Evolutionary conservation across 225 moss, liverwort and hornwort genomes (phyloP).

Genomic region (Bryoerythrophyllum caledonicum): DNA sequence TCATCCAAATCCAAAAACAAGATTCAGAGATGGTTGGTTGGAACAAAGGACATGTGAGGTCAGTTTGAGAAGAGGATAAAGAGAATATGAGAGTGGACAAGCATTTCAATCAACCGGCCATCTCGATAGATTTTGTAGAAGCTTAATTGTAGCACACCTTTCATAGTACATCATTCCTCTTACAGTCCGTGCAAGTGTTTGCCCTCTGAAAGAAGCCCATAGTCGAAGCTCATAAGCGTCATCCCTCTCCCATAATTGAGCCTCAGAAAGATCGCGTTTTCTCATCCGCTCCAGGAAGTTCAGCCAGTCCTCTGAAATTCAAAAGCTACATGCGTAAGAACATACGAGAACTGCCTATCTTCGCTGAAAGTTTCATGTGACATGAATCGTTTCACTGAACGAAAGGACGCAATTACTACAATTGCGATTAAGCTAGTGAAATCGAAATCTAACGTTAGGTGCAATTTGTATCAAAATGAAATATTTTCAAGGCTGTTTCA

Average conservation of each 20-base stretch:
- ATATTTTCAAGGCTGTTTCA: neutral
- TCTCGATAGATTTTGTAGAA: neutral
- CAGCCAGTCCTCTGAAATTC: conserved; percentile 49
- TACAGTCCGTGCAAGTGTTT: conserved; percentile 92
- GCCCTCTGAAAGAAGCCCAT: conserved; percentile 95
- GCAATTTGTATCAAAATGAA: neutral
- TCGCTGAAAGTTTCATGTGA: neutral
- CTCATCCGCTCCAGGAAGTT: conserved; percentile 73
- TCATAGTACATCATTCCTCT: conserved; percentile 99
- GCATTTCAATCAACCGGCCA: neutral
- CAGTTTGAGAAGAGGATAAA: neutral
- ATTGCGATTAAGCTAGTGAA: neutral
- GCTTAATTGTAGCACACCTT: conserved; percentile 49
- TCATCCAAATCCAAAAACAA: neutral
- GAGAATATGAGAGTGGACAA: neutral
- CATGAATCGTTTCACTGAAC: conserved; percentile 8
- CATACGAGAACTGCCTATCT: neutral
- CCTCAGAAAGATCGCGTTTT: conserved; percentile 47
- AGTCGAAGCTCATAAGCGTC: conserved; percentile 79
- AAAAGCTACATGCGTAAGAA: neutral
- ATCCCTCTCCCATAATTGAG: conserved; percentile 52
- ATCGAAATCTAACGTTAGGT: neutral
- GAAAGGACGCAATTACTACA: neutral
- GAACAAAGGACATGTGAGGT: neutral
- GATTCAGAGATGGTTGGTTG: neutral